Evolutionary conservation across 345 rosid species (phyloP).

Genomic region (Eucalyptus erythrocorys): DNA sequence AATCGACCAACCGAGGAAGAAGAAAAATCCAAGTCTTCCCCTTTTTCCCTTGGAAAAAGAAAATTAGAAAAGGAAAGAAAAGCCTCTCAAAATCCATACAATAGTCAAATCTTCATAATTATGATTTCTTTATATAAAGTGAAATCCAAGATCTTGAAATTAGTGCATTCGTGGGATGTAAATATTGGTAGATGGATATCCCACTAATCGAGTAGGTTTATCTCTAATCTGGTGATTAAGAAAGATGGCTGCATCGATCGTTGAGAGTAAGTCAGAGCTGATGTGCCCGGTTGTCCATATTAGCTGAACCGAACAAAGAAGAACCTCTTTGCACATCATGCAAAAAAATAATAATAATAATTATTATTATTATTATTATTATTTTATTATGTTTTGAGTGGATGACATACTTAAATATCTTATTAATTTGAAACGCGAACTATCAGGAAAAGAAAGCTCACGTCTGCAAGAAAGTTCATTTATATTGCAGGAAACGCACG

Average conservation of each 20-base stretch:
- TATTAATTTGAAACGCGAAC: not conserved
- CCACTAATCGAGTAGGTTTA: not conserved
- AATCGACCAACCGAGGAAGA: not conserved
- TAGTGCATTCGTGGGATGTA: not conserved
- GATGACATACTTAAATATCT: not conserved
- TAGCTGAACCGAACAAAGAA: not conserved
- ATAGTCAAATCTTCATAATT: not conserved
- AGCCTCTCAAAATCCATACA: not conserved
- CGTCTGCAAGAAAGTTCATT: no score
- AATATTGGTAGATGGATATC: not conserved
- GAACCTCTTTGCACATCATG: not conserved
- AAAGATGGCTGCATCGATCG: not conserved
- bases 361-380: no score
- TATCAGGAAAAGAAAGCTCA: not conserved
- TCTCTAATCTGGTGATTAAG: not conserved
- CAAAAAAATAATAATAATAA: not conserved
- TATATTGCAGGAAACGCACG: accelerated
- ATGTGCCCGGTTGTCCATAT: not conserved
- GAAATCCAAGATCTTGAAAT: not conserved
- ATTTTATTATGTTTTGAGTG: not conserved
- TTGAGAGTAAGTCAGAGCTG: not conserved
- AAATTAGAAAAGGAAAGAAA: not conserved
- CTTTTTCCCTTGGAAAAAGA: not conserved
- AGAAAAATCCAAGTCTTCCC: not conserved
- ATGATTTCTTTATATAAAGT: not conserved